These are phyloP conservation scores for Backusella parvicylindrica DNA, from an alignment of 192 early-diverging fungal species.

Conservation along the genomic window DNA sequence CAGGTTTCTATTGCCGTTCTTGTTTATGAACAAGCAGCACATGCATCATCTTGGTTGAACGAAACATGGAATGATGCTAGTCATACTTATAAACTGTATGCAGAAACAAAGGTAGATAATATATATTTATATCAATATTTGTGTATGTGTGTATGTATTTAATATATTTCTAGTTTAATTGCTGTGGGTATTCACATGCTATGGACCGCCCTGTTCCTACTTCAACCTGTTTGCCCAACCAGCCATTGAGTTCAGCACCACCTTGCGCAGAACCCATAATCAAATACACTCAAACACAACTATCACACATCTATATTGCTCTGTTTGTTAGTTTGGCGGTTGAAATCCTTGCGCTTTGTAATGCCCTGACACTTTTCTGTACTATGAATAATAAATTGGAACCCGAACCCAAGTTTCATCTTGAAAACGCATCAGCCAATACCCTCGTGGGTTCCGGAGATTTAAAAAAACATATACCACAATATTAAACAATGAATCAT, in stretches of 20 bases:
- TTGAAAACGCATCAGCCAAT: slow-evolving; percentile 1
- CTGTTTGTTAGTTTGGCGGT: slow-evolving; percentile 2
- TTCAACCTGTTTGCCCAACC: background rate
- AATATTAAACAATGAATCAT: background rate
- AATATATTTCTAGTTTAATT: slow-evolving; percentile 8
- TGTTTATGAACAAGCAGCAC: slow-evolving; percentile 22
- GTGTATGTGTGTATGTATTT: background rate
- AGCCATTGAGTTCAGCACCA: background rate
- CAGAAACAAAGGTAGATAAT: slow-evolving; percentile 11
- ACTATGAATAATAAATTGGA: slow-evolving; percentile 9
- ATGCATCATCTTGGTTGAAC: slow-evolving; percentile 3
- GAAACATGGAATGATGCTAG: slow-evolving; percentile 10
- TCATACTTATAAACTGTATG: slow-evolving; percentile 8
- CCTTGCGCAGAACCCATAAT: slow-evolving; percentile 1
- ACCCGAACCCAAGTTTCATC: background rate
- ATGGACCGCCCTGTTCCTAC: slow-evolving; percentile 11
- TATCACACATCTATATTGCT: slow-evolving; percentile 9
- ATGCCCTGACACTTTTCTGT: slow-evolving; percentile 13
- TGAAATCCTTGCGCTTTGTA: slow-evolving; percentile 14
- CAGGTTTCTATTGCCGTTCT: slow-evolving; percentile 10
- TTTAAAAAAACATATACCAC: slow-evolving; percentile 1
- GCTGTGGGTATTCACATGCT: slow-evolving; percentile 16
- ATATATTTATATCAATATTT: background rate
- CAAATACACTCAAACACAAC: slow-evolving; percentile 1
- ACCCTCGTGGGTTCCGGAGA: background rate